These are phyloP conservation scores for Brassica rapa DNA, from an alignment of 345 rosid species.

Conservation along the genomic window DNA sequence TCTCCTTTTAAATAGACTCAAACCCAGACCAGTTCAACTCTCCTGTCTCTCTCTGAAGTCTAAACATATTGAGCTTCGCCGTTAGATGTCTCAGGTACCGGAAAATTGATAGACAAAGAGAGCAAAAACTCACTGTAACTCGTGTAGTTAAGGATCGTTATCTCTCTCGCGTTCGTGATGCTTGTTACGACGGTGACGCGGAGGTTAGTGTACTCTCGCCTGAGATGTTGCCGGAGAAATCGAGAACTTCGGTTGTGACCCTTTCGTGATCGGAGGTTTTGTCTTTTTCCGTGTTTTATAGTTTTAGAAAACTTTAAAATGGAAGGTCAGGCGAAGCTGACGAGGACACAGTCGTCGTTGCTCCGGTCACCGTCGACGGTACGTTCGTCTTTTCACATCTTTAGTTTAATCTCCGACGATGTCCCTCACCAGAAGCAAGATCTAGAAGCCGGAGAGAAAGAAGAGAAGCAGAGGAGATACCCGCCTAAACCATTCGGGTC, in stretches of 20 bases:
- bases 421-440: slow-evolving; percentile 23
- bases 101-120: neutral
- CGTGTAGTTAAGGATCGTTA: neutral
- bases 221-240: slow-evolving; percentile 42
- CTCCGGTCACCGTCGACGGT: slow-evolving; percentile 82
- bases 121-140: neutral
- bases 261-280: neutral
- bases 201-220: slow-evolving; percentile 6
- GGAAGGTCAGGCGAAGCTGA: slow-evolving; percentile 75
- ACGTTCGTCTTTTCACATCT: slow-evolving; percentile 82
- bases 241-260: slow-evolving; percentile 36
- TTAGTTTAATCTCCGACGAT: slow-evolving; percentile 55
- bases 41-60: neutral
- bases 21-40: slow-evolving; percentile 39
- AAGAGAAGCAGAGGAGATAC: slow-evolving; percentile 46
- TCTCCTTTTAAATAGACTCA: slow-evolving; percentile 40
- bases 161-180: slow-evolving; percentile 24
- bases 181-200: slow-evolving; percentile 15
- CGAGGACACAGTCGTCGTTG: slow-evolving; percentile 78
- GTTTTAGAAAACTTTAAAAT: slow-evolving; percentile 28
- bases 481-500: slow-evolving; percentile 50
- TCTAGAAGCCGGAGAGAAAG: slow-evolving; percentile 44
- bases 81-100: slow-evolving; percentile 27
- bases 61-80: slow-evolving; percentile 3
- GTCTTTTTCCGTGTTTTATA: neutral